phyloP scores from a whole-genome alignment of 78 protist genomes.

The Pelomyxa schiedti region DNA sequence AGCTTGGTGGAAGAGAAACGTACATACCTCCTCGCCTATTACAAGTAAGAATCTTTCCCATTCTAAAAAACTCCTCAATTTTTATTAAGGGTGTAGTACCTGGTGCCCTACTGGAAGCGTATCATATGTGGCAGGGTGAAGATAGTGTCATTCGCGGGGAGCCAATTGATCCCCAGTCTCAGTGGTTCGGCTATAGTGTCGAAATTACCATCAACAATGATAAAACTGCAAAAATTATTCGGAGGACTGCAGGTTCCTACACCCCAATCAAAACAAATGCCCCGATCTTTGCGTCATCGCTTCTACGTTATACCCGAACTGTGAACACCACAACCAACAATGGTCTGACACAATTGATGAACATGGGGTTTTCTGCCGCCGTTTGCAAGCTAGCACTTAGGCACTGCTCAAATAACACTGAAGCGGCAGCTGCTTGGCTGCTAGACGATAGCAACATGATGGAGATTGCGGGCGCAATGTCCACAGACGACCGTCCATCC shows the following conservation, averaged over 20 bases:
- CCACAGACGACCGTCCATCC: not conserved
- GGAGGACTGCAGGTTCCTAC: no score
- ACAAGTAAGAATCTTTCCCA: no score
- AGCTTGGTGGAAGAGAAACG: conserved; percentile 10
- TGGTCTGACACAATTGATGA: not conserved
- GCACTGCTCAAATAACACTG: not conserved
- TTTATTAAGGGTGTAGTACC: conserved; percentile 32
- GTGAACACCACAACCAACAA: no score
- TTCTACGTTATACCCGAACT: no score
- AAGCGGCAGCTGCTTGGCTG: not conserved
- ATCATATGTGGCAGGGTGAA: conserved; percentile 13
- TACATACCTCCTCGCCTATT: conserved; percentile 9
- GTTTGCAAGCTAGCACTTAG: not conserved
- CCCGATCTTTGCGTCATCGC: no score
- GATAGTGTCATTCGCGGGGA: conserved; percentile 22
- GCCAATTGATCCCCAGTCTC: not conserved
- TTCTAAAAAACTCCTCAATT: no score
- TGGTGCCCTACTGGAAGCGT: not conserved
- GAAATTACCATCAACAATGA: no score
- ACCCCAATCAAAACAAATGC: no score
- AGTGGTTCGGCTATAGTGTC: not conserved
- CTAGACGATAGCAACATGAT: not conserved
- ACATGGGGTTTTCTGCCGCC: not conserved
- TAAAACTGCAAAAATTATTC: no score
- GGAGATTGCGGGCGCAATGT: not conserved